phyloP scores from a whole-genome alignment of 441 rosid species.

The Adansonia grandidieri region DNA sequence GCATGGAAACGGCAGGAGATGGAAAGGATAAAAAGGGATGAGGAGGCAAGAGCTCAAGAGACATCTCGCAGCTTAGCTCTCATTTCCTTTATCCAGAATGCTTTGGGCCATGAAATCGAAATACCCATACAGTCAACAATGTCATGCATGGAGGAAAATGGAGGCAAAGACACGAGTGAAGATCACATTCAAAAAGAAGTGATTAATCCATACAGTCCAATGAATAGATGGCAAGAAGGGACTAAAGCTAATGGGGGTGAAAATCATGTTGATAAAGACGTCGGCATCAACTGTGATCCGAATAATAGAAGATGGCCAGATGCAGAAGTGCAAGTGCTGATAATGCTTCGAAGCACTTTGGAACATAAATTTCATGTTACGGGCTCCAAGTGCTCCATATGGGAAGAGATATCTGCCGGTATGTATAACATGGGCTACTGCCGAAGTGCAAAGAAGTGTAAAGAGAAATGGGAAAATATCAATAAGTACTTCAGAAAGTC shows the following conservation, averaged over 20 bases:
- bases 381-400: conserved; percentile 46
- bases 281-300: conserved; percentile 18
- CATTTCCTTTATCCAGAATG: conserved; percentile 60
- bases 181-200: conserved; percentile 33
- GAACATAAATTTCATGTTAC: conserved; percentile 44
- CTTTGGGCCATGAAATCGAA: conserved; percentile 49
- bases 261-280: conserved; percentile 26
- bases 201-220: conserved; percentile 18
- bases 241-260: conserved; percentile 36
- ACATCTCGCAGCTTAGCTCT: conserved; percentile 56
- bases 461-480: conserved; percentile 89
- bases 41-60: conserved; percentile 61
- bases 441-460: conserved; percentile 70
- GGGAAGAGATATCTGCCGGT: conserved; percentile 73
- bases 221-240: conserved; percentile 48
- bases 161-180: conserved; percentile 27
- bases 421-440: conserved; percentile 64
- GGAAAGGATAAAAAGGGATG: conserved; percentile 63
- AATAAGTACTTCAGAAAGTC: conserved; percentile 70
- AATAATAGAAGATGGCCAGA: conserved; percentile 68
- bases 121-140: conserved; percentile 24
- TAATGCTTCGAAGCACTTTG: conserved; percentile 52
- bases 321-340: conserved; percentile 76
- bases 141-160: conserved; percentile 35
- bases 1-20: conserved; percentile 74